These are phyloP conservation scores for Heimioporus sp. DNA, from an alignment of 768 basidiomycete genomes.

Conservation along the genomic window DNA sequence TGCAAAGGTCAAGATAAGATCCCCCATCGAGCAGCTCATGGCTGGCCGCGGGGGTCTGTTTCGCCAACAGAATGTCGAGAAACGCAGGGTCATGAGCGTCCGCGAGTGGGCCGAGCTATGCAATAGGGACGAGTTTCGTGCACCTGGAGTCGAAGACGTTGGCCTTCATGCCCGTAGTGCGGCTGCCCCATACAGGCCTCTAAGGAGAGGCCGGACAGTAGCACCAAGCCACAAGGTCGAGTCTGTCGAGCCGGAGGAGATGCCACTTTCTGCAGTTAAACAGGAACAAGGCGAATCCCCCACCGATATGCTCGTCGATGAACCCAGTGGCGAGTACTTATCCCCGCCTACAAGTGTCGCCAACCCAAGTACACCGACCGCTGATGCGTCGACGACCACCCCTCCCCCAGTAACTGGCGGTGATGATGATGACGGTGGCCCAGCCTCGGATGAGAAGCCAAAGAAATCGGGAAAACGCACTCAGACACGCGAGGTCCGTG, in stretches of 20 bases:
- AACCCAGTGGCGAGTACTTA: conserved; percentile 11
- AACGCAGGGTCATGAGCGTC: conserved; percentile 77
- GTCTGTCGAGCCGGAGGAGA: conserved; percentile 43
- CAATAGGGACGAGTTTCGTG: conserved; percentile 63
- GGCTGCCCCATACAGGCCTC: conserved; percentile 33
- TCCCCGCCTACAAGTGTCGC: conserved; percentile 30
- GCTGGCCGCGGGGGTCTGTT: conserved; percentile 83
- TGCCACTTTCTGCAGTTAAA: conserved; percentile 35
- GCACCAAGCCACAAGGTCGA: conserved; percentile 37
- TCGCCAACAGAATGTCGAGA: conserved; percentile 88
- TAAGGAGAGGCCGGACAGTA: conserved; percentile 45
- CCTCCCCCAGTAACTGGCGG: conserved; percentile 5
- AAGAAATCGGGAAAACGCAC: conserved; percentile 44
- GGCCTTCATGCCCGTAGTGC: conserved; percentile 48
- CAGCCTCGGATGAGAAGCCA: conserved; percentile 29
- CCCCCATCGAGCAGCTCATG: conserved; percentile 94
- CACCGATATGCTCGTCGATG: not conserved
- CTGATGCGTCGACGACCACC: not conserved
- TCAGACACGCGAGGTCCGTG: conserved; percentile 40
- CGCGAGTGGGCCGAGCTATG: conserved; percentile 87
- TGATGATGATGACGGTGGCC: conserved; percentile 17
- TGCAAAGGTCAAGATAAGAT: conserved; percentile 71
- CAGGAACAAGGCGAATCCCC: conserved; percentile 37
- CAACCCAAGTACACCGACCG: conserved; percentile 19
- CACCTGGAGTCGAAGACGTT: conserved; percentile 71